Percentiles rank a stretch among this genome's conserved stretches.
Evolutionary conservation across 129 eudicot species (phyloP).

Genomic region (Arctium lappa): DNA sequence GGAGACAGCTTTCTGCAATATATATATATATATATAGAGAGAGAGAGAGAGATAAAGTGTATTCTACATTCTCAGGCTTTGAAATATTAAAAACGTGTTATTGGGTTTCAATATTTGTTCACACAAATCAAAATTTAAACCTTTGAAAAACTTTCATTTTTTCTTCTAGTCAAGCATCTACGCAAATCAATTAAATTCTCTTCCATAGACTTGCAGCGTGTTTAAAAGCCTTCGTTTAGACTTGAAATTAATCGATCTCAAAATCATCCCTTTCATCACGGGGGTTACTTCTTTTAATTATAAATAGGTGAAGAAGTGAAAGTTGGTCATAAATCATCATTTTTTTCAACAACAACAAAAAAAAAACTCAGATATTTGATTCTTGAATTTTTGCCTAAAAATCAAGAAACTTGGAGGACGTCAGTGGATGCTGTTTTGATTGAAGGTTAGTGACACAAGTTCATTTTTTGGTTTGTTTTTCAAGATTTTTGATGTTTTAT

Average conservation of each 20-base stretch:
- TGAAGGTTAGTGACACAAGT: constrained; percentile 8
- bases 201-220: constrained; percentile 2
- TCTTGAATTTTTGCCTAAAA: constrained; percentile 14
- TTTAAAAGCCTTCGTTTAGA: constrained; percentile 3
- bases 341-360: neutral
- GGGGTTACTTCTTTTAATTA: neutral
- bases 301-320: constrained; percentile 12
- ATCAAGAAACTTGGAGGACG: constrained; percentile 8
- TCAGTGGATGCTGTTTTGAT: constrained; percentile 6
- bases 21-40: neutral
- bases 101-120: constrained; percentile 12
- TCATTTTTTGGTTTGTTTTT: neutral
- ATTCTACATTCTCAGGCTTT: constrained; percentile 41
- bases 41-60: neutral
- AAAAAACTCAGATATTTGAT: neutral
- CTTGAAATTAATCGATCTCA: neutral
- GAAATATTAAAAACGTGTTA: constrained; percentile 34
- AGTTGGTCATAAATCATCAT: constrained; percentile 22
- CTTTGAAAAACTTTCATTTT: constrained; percentile 18
- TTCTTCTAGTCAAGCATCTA: constrained; percentile 23
- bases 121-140: constrained; percentile 22
- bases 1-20: neutral
- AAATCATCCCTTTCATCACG: constrained; percentile 13
- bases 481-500: neutral
- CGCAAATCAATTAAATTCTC: neutral